These are phyloP conservation scores for Aspergillus niger DNA, from an alignment of 2,329 filamentous ascomycete genomes.

Conservation along the genomic window DNA sequence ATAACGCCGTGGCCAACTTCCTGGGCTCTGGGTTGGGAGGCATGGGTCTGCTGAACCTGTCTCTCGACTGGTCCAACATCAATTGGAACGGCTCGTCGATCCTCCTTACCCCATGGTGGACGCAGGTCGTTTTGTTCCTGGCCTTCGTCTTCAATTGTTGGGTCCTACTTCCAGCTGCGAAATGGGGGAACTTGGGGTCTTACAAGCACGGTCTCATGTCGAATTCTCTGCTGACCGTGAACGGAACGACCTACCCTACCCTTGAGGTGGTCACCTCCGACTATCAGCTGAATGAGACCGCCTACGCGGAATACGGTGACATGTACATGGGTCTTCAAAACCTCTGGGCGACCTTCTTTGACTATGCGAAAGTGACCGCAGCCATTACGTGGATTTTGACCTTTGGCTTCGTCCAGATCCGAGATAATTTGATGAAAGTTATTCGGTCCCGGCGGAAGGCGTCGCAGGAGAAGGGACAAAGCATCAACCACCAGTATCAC, in stretches of 20 bases:
- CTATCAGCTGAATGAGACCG: constrained; percentile 53
- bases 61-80: constrained; percentile 63
- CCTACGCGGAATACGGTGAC: constrained; percentile 52
- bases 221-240: constrained; percentile 56
- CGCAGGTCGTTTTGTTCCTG: constrained; percentile 59
- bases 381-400: constrained; percentile 61
- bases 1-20: constrained; percentile 61
- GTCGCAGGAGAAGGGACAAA: constrained; percentile 29
- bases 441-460: constrained; percentile 37
- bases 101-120: constrained; percentile 60
- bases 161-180: constrained; percentile 61
- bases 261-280: constrained; percentile 46
- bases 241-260: constrained; percentile 52
- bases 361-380: constrained; percentile 61
- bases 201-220: constrained; percentile 61
- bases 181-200: constrained; percentile 57
- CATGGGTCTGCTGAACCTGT: constrained; percentile 63
- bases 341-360: constrained; percentile 62
- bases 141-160: constrained; percentile 61
- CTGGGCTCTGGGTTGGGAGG: constrained; percentile 63
- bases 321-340: constrained; percentile 61
- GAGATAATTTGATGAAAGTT: constrained; percentile 49
- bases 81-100: constrained; percentile 53
- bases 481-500: constrained; percentile 58
- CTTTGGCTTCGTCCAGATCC: constrained; percentile 56